phyloP scores from a whole-genome alignment of 306 rosid genomes.

The Pterocarpus macrocarpus region DNA sequence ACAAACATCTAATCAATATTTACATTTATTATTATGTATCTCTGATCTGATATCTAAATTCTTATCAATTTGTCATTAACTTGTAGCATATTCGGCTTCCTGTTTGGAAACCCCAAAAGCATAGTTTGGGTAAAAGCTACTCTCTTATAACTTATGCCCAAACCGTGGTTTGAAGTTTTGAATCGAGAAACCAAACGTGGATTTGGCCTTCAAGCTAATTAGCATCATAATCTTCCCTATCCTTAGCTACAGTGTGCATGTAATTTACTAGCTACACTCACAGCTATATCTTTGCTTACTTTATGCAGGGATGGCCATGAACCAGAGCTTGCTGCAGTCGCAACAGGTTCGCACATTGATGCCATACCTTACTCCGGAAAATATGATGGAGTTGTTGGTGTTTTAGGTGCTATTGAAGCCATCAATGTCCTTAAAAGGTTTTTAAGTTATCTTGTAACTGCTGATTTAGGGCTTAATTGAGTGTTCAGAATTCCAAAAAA shows the following conservation, averaged over 20 bases:
- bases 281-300: neutral
- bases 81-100: too few relatives aligned
- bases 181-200: too few relatives aligned
- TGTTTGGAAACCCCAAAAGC: too few relatives aligned
- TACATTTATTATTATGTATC: neutral
- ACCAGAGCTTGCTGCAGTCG: slow-evolving; percentile 84
- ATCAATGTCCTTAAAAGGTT: slow-evolving; percentile 86
- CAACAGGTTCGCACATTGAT: slow-evolving; percentile 95
- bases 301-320: slow-evolving; percentile 77
- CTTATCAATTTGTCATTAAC: neutral
- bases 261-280: slow-evolving; percentile 15
- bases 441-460: slow-evolving; percentile 38
- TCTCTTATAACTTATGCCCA: too few relatives aligned
- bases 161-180: too few relatives aligned
- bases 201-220: slow-evolving; percentile 28
- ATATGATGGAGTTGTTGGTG: slow-evolving; percentile 97
- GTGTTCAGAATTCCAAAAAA: neutral
- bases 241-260: slow-evolving; percentile 1
- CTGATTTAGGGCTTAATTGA: slow-evolving; percentile 18
- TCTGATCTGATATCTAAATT: slow-evolving; percentile 1
- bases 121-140: too few relatives aligned
- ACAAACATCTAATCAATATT: slow-evolving; percentile 18
- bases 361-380: slow-evolving; percentile 98
- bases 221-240: slow-evolving; percentile 1
- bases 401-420: slow-evolving; percentile 98